These are phyloP conservation scores for Pichia sp. DNA, from an alignment of 1,139 yeast genomes.

Conservation along the genomic window DNA sequence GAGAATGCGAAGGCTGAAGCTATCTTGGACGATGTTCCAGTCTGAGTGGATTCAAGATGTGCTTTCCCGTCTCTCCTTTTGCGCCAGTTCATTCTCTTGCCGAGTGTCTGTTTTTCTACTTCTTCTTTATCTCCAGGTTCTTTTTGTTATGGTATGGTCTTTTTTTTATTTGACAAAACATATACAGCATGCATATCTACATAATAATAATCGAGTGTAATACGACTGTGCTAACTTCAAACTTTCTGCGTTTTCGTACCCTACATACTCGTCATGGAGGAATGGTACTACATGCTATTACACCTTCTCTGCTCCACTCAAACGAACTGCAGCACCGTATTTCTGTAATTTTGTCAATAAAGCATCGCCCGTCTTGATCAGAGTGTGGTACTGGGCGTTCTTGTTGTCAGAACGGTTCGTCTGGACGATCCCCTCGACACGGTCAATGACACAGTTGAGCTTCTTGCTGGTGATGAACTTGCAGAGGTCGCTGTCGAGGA, in stretches of 20 bases:
- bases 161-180: background rate
- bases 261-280: background rate
- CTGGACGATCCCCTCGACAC: slow-evolving; percentile 92
- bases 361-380: slow-evolving; percentile 90
- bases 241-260: background rate
- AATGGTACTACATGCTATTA: background rate
- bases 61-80: background rate
- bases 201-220: no score
- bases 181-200: no score
- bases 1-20: slow-evolving; percentile 10
- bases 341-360: slow-evolving; percentile 91
- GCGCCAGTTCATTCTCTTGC: background rate
- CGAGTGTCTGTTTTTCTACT: background rate
- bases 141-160: background rate
- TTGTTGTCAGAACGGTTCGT: slow-evolving; percentile 96
- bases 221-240: background rate
- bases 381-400: slow-evolving; percentile 84
- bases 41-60: background rate
- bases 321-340: slow-evolving; percentile 94
- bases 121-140: background rate
- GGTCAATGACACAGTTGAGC: slow-evolving; percentile 91
- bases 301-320: slow-evolving; percentile 84
- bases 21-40: slow-evolving; percentile 11
- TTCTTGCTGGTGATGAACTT: slow-evolving; percentile 90
- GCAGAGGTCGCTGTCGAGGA: slow-evolving; percentile 75